Percentiles rank a stretch among this genome's conserved stretches.
phyloP scores from a whole-genome alignment of 305 asterid species.

The Nicotiana rustica region DNA sequence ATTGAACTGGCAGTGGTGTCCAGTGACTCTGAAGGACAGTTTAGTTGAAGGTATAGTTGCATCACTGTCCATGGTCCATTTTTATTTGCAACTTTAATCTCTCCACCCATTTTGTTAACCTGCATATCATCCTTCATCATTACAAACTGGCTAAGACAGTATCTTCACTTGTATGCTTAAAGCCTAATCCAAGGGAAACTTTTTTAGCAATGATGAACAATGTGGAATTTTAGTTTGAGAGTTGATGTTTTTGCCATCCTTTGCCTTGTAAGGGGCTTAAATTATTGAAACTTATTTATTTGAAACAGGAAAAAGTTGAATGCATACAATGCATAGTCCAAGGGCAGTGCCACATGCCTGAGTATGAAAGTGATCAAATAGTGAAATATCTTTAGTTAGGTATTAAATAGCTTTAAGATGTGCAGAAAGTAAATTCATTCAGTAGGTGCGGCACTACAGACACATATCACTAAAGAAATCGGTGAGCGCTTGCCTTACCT shows the following conservation, averaged over 20 bases:
- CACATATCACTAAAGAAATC: too few species aligned
- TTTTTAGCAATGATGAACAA: neutral
- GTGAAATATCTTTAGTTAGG: too few species aligned
- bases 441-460: too few species aligned
- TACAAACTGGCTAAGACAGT: neutral
- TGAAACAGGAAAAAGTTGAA: slow-evolving; percentile 6
- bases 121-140: slow-evolving; percentile 43
- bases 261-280: neutral
- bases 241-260: neutral
- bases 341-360: too few species aligned
- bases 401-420: too few species aligned
- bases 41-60: slow-evolving; percentile 67
- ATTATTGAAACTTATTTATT: neutral
- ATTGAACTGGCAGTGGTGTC: slow-evolving; percentile 55
- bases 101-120: slow-evolving; percentile 97
- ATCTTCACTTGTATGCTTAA: neutral
- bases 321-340: too few species aligned
- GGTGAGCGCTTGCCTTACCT: too few species aligned
- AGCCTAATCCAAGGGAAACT: neutral
- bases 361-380: too few species aligned
- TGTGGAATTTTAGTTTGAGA: slow-evolving; percentile 4
- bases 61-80: slow-evolving; percentile 79
- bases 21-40: slow-evolving; percentile 53
- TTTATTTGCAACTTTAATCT: slow-evolving; percentile 79
- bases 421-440: too few species aligned